Percentiles rank a stretch among this genome's conserved stretches.
Evolutionary conservation across 108 stramenopile genomes (phyloP).

Genomic region (Heterococcus sp.): DNA sequence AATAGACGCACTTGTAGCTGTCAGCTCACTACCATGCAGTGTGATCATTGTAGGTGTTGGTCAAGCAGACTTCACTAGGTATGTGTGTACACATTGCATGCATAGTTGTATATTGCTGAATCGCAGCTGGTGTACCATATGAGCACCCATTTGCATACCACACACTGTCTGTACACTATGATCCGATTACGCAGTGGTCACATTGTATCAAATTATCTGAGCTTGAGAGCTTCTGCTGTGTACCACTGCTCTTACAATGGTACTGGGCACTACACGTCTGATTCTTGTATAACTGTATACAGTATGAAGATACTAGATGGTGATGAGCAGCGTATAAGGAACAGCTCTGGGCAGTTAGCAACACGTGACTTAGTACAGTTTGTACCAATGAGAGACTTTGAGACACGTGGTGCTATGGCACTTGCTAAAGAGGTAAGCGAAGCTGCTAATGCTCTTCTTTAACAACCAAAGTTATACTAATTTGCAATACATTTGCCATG

Average conservation of each 20-base stretch:
- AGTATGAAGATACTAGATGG: constrained; percentile 53
- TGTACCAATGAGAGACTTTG: constrained; percentile 47
- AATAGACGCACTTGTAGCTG: constrained; percentile 51
- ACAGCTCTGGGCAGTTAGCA: constrained; percentile 32
- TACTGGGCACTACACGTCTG: too few species aligned
- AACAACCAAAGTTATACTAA: not conserved
- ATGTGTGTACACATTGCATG: not conserved
- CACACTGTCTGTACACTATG: too few species aligned
- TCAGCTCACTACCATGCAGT: constrained; percentile 44
- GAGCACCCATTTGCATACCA: too few species aligned
- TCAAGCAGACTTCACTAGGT: constrained; percentile 43
- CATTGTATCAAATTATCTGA: too few species aligned
- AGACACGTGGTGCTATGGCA: constrained; percentile 6
- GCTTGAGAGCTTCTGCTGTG: too few species aligned
- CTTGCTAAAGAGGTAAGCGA: constrained; percentile 32
- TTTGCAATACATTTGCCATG: not conserved
- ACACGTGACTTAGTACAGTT: constrained; percentile 63
- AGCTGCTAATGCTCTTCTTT: not conserved
- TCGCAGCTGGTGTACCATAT: too few species aligned
- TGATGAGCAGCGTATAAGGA: constrained; percentile 46
- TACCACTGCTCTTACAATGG: too few species aligned
- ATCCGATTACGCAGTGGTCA: too few species aligned
- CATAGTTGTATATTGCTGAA: too few species aligned
- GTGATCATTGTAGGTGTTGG: constrained; percentile 64
- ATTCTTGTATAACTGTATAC: too few species aligned